Evolutionary conservation across 2,329 filamentous ascomycete genomes (phyloP).

Genomic region (Cladobotryum mycophilum): DNA sequence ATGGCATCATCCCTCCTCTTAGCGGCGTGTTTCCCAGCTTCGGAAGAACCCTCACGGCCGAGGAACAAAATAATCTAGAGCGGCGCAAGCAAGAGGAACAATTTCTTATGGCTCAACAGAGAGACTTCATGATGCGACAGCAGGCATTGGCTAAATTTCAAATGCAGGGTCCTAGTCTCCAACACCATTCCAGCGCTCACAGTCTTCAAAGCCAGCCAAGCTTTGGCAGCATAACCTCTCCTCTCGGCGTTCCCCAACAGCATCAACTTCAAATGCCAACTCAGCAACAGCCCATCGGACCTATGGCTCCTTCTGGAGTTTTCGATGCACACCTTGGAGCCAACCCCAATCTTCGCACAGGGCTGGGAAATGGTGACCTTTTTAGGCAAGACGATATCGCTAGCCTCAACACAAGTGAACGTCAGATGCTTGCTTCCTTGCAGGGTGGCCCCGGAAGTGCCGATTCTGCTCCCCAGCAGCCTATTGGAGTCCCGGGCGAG

Average conservation of each 20-base stretch:
- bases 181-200: slow-evolving; percentile 92
- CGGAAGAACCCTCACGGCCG: slow-evolving; percentile 89
- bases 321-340: slow-evolving; percentile 53
- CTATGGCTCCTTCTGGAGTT: slow-evolving; percentile 60
- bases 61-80: slow-evolving; percentile 96
- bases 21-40: slow-evolving; percentile 93
- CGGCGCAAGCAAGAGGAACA: slow-evolving; percentile 97
- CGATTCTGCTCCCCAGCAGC: slow-evolving; percentile 27
- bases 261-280: slow-evolving; percentile 26
- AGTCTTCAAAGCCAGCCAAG: slow-evolving; percentile 96
- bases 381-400: slow-evolving; percentile 70
- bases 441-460: slow-evolving; percentile 17
- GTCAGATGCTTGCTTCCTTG: slow-evolving; percentile 43
- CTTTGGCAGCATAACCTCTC: slow-evolving; percentile 91
- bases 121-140: slow-evolving; percentile 85
- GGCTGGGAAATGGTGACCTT: slow-evolving; percentile 38
- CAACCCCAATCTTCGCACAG: slow-evolving; percentile 19
- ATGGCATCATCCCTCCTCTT: slow-evolving; percentile 76
- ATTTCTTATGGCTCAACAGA: slow-evolving; percentile 91
- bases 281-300: slow-evolving; percentile 46
- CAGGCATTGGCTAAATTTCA: slow-evolving; percentile 71
- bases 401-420: slow-evolving; percentile 51
- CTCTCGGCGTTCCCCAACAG: slow-evolving; percentile 50
- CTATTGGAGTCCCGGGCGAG: slow-evolving; percentile 31
- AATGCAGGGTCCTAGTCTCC: slow-evolving; percentile 51